A percentile compares a stretch with the other conserved stretches of the same genome.
Conservation (phyloP, 306 rosid genomes). For the Hylodesmum podocarpum region DNA sequence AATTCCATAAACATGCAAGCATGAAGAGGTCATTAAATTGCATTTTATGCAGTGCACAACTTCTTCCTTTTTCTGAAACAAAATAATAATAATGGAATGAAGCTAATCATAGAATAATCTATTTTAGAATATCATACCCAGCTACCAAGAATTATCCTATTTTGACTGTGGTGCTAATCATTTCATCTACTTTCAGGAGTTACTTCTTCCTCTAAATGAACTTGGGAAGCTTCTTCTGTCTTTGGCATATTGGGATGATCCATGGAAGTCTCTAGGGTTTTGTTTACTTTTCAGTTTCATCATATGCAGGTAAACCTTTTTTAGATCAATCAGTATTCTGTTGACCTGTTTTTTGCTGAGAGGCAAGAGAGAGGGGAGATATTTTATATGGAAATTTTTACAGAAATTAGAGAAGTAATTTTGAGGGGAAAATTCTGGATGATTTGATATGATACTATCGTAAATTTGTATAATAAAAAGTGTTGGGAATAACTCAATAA, state of each 20-base stretch:
- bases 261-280: slow-evolving; percentile 70
- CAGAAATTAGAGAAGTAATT: background rate
- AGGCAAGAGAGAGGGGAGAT: background rate
- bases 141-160: slow-evolving; percentile 19
- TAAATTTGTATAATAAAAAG: background rate
- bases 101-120: background rate
- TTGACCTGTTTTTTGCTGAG: slow-evolving; percentile 14
- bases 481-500: background rate
- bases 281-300: slow-evolving; percentile 64
- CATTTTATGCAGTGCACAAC: background rate
- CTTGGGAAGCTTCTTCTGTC: slow-evolving; percentile 66
- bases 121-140: background rate
- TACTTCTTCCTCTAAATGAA: slow-evolving; percentile 74
- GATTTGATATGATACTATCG: background rate
- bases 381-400: background rate
- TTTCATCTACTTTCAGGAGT: slow-evolving; percentile 64
- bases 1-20: background rate
- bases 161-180: slow-evolving; percentile 23
- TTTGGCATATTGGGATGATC: slow-evolving; percentile 87
- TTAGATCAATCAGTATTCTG: background rate
- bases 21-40: background rate
- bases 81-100: background rate
- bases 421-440: background rate
- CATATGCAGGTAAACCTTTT: slow-evolving; percentile 71
- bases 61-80: slow-evolving; percentile 4